Conservation (phyloP, 345 rosid species). For the Citrus inodora region DNA sequence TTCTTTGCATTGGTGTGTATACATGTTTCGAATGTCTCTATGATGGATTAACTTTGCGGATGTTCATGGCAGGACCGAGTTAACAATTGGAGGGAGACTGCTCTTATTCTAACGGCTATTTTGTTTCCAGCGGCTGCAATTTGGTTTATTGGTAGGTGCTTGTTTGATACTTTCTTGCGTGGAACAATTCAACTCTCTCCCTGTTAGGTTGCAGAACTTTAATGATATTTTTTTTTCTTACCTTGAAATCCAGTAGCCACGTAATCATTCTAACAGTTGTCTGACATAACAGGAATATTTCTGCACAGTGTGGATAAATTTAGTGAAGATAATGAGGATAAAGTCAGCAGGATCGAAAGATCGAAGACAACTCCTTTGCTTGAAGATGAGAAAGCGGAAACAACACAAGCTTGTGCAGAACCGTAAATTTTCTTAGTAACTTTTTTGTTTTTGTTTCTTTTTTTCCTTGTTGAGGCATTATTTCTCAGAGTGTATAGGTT, state of each 20-base stretch:
- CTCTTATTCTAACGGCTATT: slow-evolving; percentile 73
- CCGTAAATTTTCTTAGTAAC: slow-evolving; percentile 4
- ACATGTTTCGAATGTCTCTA: neutral
- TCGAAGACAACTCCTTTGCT: slow-evolving; percentile 54
- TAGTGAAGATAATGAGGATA: slow-evolving; percentile 50
- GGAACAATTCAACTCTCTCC: neutral
- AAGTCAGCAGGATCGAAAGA: slow-evolving; percentile 24
- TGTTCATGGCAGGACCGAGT: slow-evolving; percentile 56
- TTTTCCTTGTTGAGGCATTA: neutral
- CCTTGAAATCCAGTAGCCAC: neutral
- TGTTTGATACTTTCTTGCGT: neutral
- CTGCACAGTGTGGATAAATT: slow-evolving; percentile 65
- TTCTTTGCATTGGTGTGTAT: neutral
- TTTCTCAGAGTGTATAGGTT: neutral
- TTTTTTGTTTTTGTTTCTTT: neutral
- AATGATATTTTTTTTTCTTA: too few species aligned
- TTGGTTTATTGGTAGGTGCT: slow-evolving; percentile 68
- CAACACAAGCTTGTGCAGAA: slow-evolving; percentile 15
- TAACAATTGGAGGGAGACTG: slow-evolving; percentile 81
- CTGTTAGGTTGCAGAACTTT: too few species aligned
- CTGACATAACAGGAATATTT: slow-evolving; percentile 55
- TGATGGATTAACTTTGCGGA: neutral
- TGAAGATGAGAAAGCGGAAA: slow-evolving; percentile 28
- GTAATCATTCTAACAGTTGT: neutral
- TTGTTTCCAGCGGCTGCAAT: slow-evolving; percentile 81